Conservation (phyloP, 169 alveolate genomes). For the Perkinsus chesapeaki region DNA sequence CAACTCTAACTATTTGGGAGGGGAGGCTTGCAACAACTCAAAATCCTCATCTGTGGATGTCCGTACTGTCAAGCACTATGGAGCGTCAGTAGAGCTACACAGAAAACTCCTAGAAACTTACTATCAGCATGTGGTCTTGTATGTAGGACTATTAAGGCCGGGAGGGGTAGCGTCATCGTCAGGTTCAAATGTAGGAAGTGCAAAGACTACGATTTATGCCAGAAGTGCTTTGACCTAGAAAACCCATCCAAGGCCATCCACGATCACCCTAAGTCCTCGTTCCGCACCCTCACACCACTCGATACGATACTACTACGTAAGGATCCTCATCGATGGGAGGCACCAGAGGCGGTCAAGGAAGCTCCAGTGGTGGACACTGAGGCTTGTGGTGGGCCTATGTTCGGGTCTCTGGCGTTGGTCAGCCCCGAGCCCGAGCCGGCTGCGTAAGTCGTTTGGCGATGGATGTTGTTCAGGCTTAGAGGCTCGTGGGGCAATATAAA, state of each 20-base stretch:
- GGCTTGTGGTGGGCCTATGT: background rate
- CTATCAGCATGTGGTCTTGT: too few relatives aligned
- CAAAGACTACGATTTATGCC: slow-evolving; percentile 54
- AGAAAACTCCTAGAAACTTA: too few relatives aligned
- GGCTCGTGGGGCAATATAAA: background rate
- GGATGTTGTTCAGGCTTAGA: background rate
- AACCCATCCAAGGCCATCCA: background rate
- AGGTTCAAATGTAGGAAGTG: slow-evolving; percentile 63
- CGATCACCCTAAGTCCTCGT: background rate
- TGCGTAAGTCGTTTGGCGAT: background rate
- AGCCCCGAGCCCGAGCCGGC: background rate
- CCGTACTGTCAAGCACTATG: too few relatives aligned
- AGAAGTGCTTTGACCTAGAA: slow-evolving; percentile 24
- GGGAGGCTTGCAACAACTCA: too few relatives aligned
- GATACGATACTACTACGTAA: background rate
- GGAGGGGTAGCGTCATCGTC: too few relatives aligned
- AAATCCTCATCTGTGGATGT: too few relatives aligned
- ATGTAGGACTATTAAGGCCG: too few relatives aligned
- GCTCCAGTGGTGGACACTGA: background rate
- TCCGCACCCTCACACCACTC: background rate
- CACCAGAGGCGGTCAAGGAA: background rate
- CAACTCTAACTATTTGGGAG: too few relatives aligned
- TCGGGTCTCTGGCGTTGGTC: background rate
- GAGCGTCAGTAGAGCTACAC: too few relatives aligned
- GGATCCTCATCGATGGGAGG: background rate